Base-by-base conservation (phyloP, 805 yeast species). In the Cyberlindnera maritima region DNA sequence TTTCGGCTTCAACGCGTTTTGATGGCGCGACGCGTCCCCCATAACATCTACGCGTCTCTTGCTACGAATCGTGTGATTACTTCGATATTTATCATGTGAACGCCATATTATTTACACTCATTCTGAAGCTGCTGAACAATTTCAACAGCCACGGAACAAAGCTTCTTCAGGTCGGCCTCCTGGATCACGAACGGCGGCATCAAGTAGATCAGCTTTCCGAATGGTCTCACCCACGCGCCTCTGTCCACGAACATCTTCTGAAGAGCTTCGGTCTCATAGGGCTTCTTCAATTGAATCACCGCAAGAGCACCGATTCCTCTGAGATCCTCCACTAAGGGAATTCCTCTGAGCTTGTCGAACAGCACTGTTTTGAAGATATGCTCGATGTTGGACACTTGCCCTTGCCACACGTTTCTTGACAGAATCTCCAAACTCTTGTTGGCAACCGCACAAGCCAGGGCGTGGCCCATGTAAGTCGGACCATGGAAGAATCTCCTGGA, bases 221-320 rank as follows among this genome's bases (percentile, higher is more conserved):
- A 40, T 23, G 43, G 43, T 18, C 43, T 40, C 2, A 40, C 43
- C 43, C 43, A 40, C 17, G 26, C 26, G 6, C 43, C 43, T 12
- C 26, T 34, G 14, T 40, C 37, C 15, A 40, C 43, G 18, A 40
- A 40, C 18, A 40, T 32, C 17, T n/a, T 21, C 15, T 40, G 43
- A 3, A 40, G 21, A 14, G 35, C 18, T 12, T 40, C 43, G 10
- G 43, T 40, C 13, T 40, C 43, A 15, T 32, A 40, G 4, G 36
- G 29, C 21, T 33, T 40, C 21, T 13, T 33, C n/a, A 40, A 17
- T 18, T 40, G 43, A 17, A 40, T 40, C 10, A 40, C 43, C 21
- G 43, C 43, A 11, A 40, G 25, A 6, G 43, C 43, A 26, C 43
- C 43, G 15, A 40, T 32, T 11, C 43, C 43, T 33, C 43, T 40